phyloP scores from a whole-genome alignment of 2,329 filamentous ascomycete genomes.

The Dactylella cylindrospora region DNA sequence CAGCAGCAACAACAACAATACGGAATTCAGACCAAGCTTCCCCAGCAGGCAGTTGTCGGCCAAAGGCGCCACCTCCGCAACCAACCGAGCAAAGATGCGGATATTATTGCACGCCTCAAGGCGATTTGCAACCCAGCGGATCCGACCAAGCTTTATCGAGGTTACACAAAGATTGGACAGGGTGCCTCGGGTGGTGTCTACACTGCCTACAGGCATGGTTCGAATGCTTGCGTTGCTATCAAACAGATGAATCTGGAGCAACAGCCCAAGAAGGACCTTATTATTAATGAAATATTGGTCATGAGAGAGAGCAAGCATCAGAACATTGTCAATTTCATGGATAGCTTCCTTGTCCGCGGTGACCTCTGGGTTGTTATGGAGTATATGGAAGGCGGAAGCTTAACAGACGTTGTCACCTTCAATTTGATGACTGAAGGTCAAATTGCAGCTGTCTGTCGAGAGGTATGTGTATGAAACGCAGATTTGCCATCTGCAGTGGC shows the following conservation, averaged over 20 bases:
- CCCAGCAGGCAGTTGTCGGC: conserved; percentile 57
- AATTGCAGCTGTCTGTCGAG: conserved; percentile 91
- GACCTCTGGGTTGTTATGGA: conserved; percentile 99
- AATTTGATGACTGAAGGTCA: conserved; percentile 99
- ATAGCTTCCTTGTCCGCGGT: conserved; percentile 85
- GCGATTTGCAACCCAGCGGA: conserved; percentile 89
- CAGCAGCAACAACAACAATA: conserved; percentile 51
- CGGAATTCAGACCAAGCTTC: conserved; percentile 50
- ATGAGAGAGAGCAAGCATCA: conserved; percentile 99
- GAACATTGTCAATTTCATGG: conserved; percentile 99
- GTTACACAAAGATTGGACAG: conserved; percentile 92
- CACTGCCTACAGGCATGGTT: conserved; percentile 80
- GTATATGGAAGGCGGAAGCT: conserved; percentile 96
- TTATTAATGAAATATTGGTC: conserved; percentile 98
- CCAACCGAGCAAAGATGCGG: conserved; percentile 75
- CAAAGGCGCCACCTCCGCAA: conserved; percentile 74
- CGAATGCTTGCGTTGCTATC: conserved; percentile 88
- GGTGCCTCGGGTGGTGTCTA: conserved; percentile 95
- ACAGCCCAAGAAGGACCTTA: conserved; percentile 97
- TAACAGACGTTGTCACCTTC: conserved; percentile 97
- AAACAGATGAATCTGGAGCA: conserved; percentile 99
- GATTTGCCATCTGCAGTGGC: not conserved
- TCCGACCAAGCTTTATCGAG: conserved; percentile 81
- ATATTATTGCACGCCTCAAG: conserved; percentile 79
- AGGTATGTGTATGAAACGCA: conserved; percentile 57